Conservation (phyloP, 352 stramenopile genomes). For the Pythium aphanidermatum region DNA sequence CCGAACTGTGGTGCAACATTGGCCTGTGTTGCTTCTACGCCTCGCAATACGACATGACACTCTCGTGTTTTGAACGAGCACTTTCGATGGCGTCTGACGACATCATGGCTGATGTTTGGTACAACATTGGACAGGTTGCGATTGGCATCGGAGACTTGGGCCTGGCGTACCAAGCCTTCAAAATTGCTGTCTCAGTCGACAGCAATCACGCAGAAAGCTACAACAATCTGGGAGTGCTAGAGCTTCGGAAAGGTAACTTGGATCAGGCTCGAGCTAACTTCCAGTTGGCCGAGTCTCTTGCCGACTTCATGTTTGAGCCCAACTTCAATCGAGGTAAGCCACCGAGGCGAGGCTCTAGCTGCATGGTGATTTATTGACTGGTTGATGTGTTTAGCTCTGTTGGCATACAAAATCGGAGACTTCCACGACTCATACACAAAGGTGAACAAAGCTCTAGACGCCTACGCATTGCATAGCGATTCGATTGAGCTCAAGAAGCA, state of each 20-base stretch:
- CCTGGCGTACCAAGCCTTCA: conserved; percentile 92
- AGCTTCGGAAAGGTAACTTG: conserved; percentile 85
- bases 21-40: conserved; percentile 93
- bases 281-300: conserved; percentile 64
- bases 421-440: conserved; percentile 89
- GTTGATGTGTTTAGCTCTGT: conserved; percentile 47
- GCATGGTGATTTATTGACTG: not conserved
- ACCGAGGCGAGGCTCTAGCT: not conserved
- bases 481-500: conserved; percentile 87
- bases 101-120: conserved; percentile 91
- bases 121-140: conserved; percentile 91
- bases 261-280: conserved; percentile 85
- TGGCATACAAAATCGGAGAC: conserved; percentile 88
- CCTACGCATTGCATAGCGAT: conserved; percentile 82
- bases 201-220: conserved; percentile 89
- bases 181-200: conserved; percentile 89
- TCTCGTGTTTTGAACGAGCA: conserved; percentile 91
- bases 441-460: conserved; percentile 71
- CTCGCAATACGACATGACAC: conserved; percentile 92
- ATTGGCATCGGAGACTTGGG: conserved; percentile 91
- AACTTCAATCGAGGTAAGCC: conserved; percentile 84
- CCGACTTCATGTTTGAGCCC: conserved; percentile 89
- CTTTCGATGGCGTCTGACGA: conserved; percentile 86
- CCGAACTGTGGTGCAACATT: conserved; percentile 94
- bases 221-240: conserved; percentile 90